Conservation (phyloP, 2,329 filamentous ascomycete species). For the Alternaria novae-zelandiae region DNA sequence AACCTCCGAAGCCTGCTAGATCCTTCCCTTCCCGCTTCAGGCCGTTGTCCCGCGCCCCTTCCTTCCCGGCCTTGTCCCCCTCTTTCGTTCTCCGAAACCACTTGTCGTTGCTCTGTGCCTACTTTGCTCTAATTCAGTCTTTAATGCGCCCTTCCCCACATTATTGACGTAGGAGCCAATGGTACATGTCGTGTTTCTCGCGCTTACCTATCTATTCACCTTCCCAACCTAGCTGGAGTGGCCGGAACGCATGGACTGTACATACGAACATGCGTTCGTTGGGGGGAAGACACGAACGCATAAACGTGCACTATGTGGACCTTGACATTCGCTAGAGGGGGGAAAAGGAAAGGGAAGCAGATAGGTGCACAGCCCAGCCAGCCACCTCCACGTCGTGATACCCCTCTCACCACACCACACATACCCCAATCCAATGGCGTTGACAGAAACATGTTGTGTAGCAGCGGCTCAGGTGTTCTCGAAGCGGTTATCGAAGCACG, state of each 20-base stretch:
- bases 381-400: neutral
- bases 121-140: neutral
- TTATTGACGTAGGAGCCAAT: neutral
- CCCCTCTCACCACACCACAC: neutral
- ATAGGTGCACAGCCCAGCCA: neutral
- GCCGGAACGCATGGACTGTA: neutral
- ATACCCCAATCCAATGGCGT: neutral
- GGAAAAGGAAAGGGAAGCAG: neutral
- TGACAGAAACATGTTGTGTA: neutral
- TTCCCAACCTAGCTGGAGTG: conserved; percentile 16
- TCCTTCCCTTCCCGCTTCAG: conserved; percentile 25
- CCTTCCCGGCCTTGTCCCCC: neutral
- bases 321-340: neutral
- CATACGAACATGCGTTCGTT: conserved; percentile 5
- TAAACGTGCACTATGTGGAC: neutral
- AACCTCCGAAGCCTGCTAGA: conserved; percentile 19
- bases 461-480: neutral
- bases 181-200: conserved; percentile 1
- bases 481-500: conserved; percentile 1
- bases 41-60: conserved; percentile 15
- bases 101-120: neutral
- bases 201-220: conserved; percentile 18
- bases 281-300: neutral
- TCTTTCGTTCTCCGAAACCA: neutral
- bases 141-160: neutral